Evolutionary conservation across 345 rosid species (phyloP).

Genomic region (Eucalyptus sideroxylon): DNA sequence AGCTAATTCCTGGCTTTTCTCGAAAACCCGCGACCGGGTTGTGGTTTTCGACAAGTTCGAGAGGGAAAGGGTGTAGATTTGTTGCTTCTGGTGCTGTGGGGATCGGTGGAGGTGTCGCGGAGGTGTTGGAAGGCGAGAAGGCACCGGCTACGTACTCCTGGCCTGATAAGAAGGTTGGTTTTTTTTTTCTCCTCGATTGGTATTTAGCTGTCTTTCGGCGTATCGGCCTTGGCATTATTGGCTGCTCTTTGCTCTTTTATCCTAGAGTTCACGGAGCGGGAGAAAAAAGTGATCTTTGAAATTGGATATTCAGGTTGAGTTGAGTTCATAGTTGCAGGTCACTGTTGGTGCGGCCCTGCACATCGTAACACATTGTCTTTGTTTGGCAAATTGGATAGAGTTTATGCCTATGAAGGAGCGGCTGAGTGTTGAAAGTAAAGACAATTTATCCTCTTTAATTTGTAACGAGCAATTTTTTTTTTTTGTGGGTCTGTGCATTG

Average conservation of each 20-base stretch:
- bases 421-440: neutral
- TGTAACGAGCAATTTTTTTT: neutral
- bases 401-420: neutral
- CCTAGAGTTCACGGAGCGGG: neutral
- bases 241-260: neutral
- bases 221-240: neutral
- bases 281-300: neutral
- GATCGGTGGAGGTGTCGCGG: slow-evolving; percentile 2
- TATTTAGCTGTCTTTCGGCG: neutral
- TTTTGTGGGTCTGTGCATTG: neutral
- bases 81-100: slow-evolving; percentile 7
- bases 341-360: neutral
- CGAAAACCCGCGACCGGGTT: neutral
- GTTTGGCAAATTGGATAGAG: neutral
- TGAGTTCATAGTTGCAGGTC: neutral
- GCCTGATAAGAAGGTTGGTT: slow-evolving; percentile 35
- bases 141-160: slow-evolving; percentile 18
- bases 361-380: neutral
- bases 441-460: neutral
- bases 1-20: neutral
- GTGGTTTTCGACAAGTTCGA: neutral
- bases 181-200: neutral
- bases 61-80: neutral
- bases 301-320: neutral
- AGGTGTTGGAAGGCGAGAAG: slow-evolving; percentile 5